Base-by-base conservation (phyloP, 345 rosid species). In the Turritis glabra region DNA sequence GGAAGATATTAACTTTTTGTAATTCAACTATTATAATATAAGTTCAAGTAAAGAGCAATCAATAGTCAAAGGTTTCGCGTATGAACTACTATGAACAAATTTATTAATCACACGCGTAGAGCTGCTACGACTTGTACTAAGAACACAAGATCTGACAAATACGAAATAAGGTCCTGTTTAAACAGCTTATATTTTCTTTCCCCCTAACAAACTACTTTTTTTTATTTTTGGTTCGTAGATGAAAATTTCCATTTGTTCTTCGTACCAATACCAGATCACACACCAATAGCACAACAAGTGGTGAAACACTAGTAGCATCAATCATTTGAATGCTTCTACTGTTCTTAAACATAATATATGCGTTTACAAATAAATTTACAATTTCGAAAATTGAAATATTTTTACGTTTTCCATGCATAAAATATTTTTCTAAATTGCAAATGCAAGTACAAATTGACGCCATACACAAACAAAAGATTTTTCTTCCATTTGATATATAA, bases 31-130 rank as follows among this genome's bases (percentile, higher is more conserved):
- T n/a, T 43, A 29, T 23, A n/a, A 32, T 44, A 35, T 25, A 33
- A 8, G 50, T 55, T 64, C 1, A 47, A 47, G 37, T 53, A 32
- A 43, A 43, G 55, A 29, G 77, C 5, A 40, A 60, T 12, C 1
- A 29, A 25, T 41, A 68, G 79, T 75, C 79, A 75, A 75, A 60
- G 63, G 61, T 67, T 29, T 51, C 38, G 56, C 69, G 74, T 75
- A 59, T 75, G 78, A 58, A 57, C 52, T 35, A 74, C 5, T 44
- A 17, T n/a, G 57, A 64, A 33, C 35, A 13, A 27, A 27, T 48
- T 59, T 58, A 21, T 50, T 21, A 75, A 51, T 67, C 56, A 75
- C 69, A 67, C 79, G 79, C 79, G 74, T 41, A 18, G 61, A 50
- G 79, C 37, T 59, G 5, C 30, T 50, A 67, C 47, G 79, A 75